A percentile compares a stretch with the other conserved stretches of the same genome.
These are phyloP conservation scores for Thalassiosira ordinaria DNA, from an alignment of 352 stramenopile genomes.

Conservation along the genomic window DNA sequence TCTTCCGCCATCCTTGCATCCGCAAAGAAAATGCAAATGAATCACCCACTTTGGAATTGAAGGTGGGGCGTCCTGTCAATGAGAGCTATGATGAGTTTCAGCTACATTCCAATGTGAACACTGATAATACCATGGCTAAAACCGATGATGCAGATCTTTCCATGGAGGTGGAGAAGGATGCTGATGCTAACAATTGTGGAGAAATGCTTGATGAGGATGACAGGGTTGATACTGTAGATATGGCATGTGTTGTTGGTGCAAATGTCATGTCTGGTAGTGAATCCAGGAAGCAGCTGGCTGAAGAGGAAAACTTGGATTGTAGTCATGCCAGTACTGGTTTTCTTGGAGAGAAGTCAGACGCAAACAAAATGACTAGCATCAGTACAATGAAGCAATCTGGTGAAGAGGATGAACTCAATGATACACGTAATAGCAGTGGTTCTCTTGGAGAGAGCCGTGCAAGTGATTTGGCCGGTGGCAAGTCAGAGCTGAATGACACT, in stretches of 20 bases:
- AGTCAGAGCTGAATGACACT: constrained; percentile 3
- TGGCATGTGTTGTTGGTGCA: background rate
- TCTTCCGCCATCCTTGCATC: constrained; percentile 33
- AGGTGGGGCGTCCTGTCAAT: constrained; percentile 31
- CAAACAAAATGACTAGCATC: no score
- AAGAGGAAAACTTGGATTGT: no score
- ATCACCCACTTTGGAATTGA: constrained; percentile 10
- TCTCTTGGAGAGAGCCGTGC: no score
- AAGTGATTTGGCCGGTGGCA: no score
- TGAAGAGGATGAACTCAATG: no score
- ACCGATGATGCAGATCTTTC: constrained; percentile 22
- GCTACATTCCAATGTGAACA: background rate
- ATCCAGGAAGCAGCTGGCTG: no score
- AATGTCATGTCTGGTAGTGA: no score
- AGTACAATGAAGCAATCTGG: no score
- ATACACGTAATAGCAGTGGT: no score
- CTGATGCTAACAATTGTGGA: background rate
- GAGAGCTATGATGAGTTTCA: constrained; percentile 20
- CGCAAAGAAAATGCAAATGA: constrained; percentile 6
- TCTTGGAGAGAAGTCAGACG: no score
- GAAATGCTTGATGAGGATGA: background rate
- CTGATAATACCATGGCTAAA: background rate
- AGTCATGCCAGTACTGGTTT: no score
- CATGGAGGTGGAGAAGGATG: constrained; percentile 22
- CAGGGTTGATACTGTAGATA: constrained; percentile 5